Percentiles rank a stretch among this genome's conserved stretches.
Evolutionary conservation across 345 rosid genomes (phyloP).

Genomic region (Alliaria petiolata): DNA sequence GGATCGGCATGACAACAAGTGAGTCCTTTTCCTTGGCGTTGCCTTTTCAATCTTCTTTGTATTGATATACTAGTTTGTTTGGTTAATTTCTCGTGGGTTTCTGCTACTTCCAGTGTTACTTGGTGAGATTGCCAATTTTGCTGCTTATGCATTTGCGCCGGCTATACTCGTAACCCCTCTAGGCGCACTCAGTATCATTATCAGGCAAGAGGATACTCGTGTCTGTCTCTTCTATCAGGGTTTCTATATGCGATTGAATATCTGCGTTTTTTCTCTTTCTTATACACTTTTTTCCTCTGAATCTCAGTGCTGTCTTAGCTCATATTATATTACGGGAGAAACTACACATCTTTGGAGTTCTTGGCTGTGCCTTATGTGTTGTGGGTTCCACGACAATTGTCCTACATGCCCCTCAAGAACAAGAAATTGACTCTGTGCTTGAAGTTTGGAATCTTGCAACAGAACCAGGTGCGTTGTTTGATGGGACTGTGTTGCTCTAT

Average conservation of each 20-base stretch:
- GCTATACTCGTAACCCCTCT: constrained; percentile 97
- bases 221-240: background rate
- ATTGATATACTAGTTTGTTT: background rate
- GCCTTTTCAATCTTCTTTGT: background rate
- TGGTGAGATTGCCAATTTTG: constrained; percentile 96
- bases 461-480: constrained; percentile 69
- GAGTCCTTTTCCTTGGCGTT: constrained; percentile 32
- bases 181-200: constrained; percentile 92
- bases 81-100: background rate
- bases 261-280: background rate
- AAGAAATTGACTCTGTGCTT: constrained; percentile 71
- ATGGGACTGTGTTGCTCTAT: background rate
- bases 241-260: background rate
- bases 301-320: constrained; percentile 90
- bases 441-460: constrained; percentile 99
- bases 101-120: constrained; percentile 61
- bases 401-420: constrained; percentile 96
- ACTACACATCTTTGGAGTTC: constrained; percentile 85
- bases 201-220: constrained; percentile 45
- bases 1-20: constrained; percentile 99
- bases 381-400: constrained; percentile 97
- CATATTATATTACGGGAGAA: constrained; percentile 80
- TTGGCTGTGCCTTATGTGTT: constrained; percentile 91
- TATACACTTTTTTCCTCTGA: background rate
- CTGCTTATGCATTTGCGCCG: constrained; percentile 97